Base-by-base conservation (phyloP, 2,329 filamentous ascomycete species). In the Neoarthrinium moseri region DNA sequence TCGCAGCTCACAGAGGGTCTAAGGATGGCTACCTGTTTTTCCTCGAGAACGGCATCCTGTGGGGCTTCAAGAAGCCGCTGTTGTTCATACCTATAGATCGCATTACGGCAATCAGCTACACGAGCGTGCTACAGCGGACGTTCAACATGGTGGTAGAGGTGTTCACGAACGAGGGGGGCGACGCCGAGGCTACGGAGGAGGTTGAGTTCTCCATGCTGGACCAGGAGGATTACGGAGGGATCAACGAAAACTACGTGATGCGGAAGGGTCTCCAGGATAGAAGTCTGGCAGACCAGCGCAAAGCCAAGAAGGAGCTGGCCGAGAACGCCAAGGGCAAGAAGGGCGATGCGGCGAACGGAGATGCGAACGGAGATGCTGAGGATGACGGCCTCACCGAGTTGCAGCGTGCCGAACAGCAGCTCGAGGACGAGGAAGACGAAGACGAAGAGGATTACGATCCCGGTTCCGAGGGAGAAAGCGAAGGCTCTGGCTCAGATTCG, bases 21-120 rank as follows among this genome's bases (percentile, higher is more conserved):
- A 87, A 87, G 60, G 84, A 87, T 48, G 84, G 83, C 0, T 86
- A 77, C 52, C 68, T 87, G 1, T 87, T 86, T 58, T 86, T 87
- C 58, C 66, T 87, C 13, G 75, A 81, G 24, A 81, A 73, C 21
- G 84, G 84, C 12, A 86, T 87, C 44, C 61, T 87, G 6, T 87
- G 83, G 81, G 83, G 74, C 1, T 87, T 84, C 70, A 86, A 86
- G 65, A 87, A 87, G 63, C 84, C 84, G 1, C 61, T 87, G 2
- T 65, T 84, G 18, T 86, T 86, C 54, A 69, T 87, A 5, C 80
- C 82, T 4, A 72, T 85, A 15, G 74, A 78, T 43, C 72, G 76
- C 11, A 81, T 87, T 41, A 70, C 72, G 0, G 80, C 81, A 2
- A 71, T 86, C n/a, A 84, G 80, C 56, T 87, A 85, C 60, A 85